Percentiles rank a stretch among this genome's conserved stretches.
These are phyloP conservation scores for Colletotrichum sp. DNA, from an alignment of 2,329 filamentous ascomycete genomes.

Conservation along the genomic window DNA sequence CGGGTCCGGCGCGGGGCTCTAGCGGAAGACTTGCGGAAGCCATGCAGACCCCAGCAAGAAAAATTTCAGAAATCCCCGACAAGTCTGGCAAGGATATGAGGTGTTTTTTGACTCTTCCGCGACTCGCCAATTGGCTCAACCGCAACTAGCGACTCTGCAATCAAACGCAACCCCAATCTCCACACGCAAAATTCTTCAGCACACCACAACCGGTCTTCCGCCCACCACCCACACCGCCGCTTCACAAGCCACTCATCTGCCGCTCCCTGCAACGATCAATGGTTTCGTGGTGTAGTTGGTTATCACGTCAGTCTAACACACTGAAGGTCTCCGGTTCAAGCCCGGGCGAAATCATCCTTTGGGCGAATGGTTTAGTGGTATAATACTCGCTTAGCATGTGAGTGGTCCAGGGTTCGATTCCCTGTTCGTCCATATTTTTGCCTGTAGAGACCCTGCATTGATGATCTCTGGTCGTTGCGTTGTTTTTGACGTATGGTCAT, in stretches of 20 bases:
- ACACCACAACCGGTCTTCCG: not conserved
- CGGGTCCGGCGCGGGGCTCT: not conserved
- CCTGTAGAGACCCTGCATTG: not conserved
- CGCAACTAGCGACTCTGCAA: not conserved
- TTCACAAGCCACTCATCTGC: not conserved
- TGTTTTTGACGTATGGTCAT: not conserved
- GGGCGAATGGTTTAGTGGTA: conserved; percentile 22
- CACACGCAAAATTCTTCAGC: not conserved
- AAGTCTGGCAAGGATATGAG: not conserved
- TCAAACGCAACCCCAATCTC: not conserved
- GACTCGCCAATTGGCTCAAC: not conserved
- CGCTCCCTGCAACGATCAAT: not conserved
- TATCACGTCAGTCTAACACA: conserved; percentile 54
- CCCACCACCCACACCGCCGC: not conserved
- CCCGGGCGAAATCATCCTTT: conserved; percentile 10
- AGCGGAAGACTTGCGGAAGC: not conserved
- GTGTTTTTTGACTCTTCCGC: not conserved
- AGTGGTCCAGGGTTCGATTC: conserved; percentile 18
- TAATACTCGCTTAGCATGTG: conserved; percentile 20
- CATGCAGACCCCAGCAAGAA: not conserved
- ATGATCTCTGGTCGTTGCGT: not conserved
- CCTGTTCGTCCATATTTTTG: conserved; percentile 8
- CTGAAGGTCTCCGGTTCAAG: conserved; percentile 23
- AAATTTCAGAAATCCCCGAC: not conserved
- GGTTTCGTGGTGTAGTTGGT: conserved; percentile 43